Evolutionary conservation across 192 early-diverging fungal species (phyloP), one percentile per base, ranked within the genome.

Genomic region (Umbelopsis isabellina): DNA sequence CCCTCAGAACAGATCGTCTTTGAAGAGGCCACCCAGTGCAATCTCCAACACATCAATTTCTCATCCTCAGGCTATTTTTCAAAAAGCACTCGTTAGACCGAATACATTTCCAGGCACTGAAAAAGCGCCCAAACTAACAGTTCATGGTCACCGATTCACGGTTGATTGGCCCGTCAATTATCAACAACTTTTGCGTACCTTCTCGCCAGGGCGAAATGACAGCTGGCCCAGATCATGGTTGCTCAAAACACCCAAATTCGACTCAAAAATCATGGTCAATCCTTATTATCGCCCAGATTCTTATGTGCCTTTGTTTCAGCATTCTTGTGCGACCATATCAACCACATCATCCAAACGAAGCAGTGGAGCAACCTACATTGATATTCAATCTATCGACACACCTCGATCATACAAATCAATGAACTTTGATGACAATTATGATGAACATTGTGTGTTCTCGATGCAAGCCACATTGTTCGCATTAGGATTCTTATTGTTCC

Each of bases 381-480:
- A 61, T 13, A n/a, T 61, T 11, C 16, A 18, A n/a, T 61, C 55
- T 6, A n/a, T 61, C 2, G 30, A 25, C 16, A 61, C 55, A n/a
- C 55, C 55, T 13, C 25, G 33, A 13, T 16, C 55, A 12, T 25
- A 6, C 10, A 41, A 41, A 41, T 18, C 2, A 18, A 33, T 61
- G 9, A 15, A 25, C 12, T 7, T n/a, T 8, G 18, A 8, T 23
- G 25, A 25, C 25, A 52, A 6, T 23, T 52, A 5, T 18, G 55
- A 25, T 11, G 33, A 27, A 12, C 55, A 27, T 52, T 61, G 27
- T n/a, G 2, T 61, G 10, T 61, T n/a, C 27, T 61, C 55, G 8
- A 61, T 61, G 55, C 55, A 61, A 35, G 55, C 25, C 30, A 61
- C 55, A 0, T 25, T 61, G 13, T 61, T 61, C 30, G 55, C 55